Evolutionary conservation across 441 rosid genomes (phyloP).

Genomic region (Populus tomentosa): DNA sequence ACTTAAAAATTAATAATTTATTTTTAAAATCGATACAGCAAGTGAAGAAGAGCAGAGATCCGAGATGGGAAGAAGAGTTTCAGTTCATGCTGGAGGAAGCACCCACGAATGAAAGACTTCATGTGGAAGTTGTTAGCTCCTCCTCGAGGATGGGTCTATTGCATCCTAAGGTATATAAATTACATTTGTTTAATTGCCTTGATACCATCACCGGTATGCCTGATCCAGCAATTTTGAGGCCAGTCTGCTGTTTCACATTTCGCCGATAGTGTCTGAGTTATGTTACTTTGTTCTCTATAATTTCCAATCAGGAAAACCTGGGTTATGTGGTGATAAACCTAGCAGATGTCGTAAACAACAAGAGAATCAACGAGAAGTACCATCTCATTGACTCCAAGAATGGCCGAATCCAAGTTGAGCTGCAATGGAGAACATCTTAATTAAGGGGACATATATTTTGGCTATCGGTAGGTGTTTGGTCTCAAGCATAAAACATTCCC

Average conservation of each 20-base stretch:
- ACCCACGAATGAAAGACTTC: constrained; percentile 80
- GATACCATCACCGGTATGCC: background rate
- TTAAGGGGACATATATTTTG: constrained; percentile 9
- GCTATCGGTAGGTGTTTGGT: background rate
- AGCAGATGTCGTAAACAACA: constrained; percentile 78
- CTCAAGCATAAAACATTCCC: background rate
- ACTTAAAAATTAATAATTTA: background rate
- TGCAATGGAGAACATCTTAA: constrained; percentile 86
- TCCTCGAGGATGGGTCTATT: constrained; percentile 74
- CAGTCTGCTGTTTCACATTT: background rate
- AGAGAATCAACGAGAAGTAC: constrained; percentile 77
- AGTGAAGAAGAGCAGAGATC: constrained; percentile 87
- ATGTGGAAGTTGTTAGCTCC: constrained; percentile 59
- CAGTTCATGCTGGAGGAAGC: constrained; percentile 67
- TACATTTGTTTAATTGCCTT: background rate
- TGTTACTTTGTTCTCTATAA: background rate
- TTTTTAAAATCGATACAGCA: constrained; percentile 30
- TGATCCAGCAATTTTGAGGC: background rate
- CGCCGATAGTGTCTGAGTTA: background rate
- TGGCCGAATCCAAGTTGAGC: constrained; percentile 77
- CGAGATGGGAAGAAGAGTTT: constrained; percentile 93
- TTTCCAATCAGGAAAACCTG: constrained; percentile 54
- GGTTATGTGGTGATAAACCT: constrained; percentile 70
- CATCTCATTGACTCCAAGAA: constrained; percentile 89
- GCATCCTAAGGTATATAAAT: constrained; percentile 74